Evolutionary conservation across 306 rosid genomes (phyloP).

Genomic region (Erythrophleum fordii): DNA sequence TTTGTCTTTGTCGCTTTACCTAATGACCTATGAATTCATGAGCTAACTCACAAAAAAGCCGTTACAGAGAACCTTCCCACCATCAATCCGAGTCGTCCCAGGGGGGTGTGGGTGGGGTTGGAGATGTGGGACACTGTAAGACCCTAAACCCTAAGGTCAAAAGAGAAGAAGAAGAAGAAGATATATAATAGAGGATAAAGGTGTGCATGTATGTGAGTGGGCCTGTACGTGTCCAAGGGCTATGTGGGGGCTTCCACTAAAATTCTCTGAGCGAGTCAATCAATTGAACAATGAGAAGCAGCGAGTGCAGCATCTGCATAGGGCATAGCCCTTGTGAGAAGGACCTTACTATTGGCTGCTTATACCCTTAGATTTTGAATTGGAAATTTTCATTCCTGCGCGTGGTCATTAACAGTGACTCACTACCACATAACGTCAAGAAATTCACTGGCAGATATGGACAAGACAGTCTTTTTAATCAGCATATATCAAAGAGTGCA

Average conservation of each 20-base stretch:
- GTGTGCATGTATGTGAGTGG: neutral
- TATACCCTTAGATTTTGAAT: conserved; percentile 49
- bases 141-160: conserved; percentile 27
- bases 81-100: conserved; percentile 36
- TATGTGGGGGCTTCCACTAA: conserved; percentile 15
- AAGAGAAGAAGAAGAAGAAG: neutral
- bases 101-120: conserved; percentile 45
- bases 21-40: conserved; percentile 8
- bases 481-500: neutral
- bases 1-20: conserved; percentile 49
- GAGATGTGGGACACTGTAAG: conserved; percentile 40
- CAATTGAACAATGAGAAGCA: neutral
- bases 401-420: conserved; percentile 46
- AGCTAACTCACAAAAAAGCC: conserved; percentile 24
- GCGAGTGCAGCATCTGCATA: conserved; percentile 29
- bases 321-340: conserved; percentile 36
- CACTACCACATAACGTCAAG: neutral
- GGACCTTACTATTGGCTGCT: conserved; percentile 9
- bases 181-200: conserved; percentile 4
- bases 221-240: conserved; percentile 13
- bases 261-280: conserved; percentile 24
- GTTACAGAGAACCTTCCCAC: conserved; percentile 51
- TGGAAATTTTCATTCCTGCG: conserved; percentile 37
- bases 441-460: neutral
- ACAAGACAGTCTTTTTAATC: neutral